phyloP scores from a whole-genome alignment of 345 rosid species.

The Brassica carinata region DNA sequence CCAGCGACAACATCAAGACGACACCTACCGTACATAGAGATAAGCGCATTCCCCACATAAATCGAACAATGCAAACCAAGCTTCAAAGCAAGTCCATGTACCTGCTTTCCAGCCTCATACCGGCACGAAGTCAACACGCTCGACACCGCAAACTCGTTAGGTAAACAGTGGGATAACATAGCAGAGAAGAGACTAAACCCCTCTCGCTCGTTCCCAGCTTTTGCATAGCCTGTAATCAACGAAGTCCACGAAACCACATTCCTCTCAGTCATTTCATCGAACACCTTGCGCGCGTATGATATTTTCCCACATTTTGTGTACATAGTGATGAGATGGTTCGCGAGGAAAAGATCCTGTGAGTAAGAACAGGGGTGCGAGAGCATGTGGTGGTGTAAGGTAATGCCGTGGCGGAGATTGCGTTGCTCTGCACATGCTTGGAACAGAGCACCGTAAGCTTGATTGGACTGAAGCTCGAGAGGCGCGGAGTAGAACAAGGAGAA shows the following conservation, averaged over 20 bases:
- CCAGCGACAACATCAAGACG: slow-evolving; percentile 11
- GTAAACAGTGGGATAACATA: slow-evolving; percentile 62
- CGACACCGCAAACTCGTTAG: slow-evolving; percentile 70
- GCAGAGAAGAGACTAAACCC: slow-evolving; percentile 51
- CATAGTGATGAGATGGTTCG: slow-evolving; percentile 69
- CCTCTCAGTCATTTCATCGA: slow-evolving; percentile 67
- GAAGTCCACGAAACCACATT: slow-evolving; percentile 85
- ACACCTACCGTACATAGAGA: slow-evolving; percentile 66
- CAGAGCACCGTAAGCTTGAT: slow-evolving; percentile 55
- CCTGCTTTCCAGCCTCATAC: slow-evolving; percentile 55
- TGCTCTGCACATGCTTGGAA: slow-evolving; percentile 70
- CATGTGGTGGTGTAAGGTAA: slow-evolving; percentile 60
- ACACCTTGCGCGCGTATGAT: slow-evolving; percentile 51
- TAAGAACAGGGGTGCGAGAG: slow-evolving; percentile 22
- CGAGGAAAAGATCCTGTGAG: slow-evolving; percentile 43
- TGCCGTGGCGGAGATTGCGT: slow-evolving; percentile 54
- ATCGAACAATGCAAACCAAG: slow-evolving; percentile 51
- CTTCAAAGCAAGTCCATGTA: slow-evolving; percentile 70
- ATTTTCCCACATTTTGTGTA: slow-evolving; percentile 63
- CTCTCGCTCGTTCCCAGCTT: slow-evolving; percentile 52
- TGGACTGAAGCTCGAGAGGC: slow-evolving; percentile 43
- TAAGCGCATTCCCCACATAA: slow-evolving; percentile 72
- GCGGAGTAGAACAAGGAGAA: slow-evolving; percentile 48
- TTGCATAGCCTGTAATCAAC: slow-evolving; percentile 70
- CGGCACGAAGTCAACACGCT: slow-evolving; percentile 68